These are phyloP conservation scores for Fusarium sterilihyphosum DNA, from an alignment of 2,329 filamentous ascomycete genomes.

Conservation along the genomic window DNA sequence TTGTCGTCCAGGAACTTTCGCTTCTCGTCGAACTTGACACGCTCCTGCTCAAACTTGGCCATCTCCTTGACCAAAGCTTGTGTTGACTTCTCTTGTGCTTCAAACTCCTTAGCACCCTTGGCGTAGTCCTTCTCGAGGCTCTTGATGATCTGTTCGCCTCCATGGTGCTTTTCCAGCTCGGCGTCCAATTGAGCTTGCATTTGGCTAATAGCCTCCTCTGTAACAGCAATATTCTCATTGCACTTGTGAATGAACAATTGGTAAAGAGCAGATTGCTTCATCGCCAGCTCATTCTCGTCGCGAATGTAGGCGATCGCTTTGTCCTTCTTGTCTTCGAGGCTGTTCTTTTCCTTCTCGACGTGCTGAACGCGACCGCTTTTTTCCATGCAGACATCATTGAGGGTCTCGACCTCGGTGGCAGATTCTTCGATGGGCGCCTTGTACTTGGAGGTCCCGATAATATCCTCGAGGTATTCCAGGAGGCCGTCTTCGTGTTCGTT, in stretches of 20 bases:
- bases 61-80: slow-evolving; percentile 86
- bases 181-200: slow-evolving; percentile 87
- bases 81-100: slow-evolving; percentile 81
- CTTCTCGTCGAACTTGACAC: slow-evolving; percentile 98
- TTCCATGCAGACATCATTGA: slow-evolving; percentile 95
- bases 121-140: slow-evolving; percentile 86
- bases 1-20: slow-evolving; percentile 92
- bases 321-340: slow-evolving; percentile 95
- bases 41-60: slow-evolving; percentile 93
- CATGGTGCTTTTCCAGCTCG: slow-evolving; percentile 91
- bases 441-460: slow-evolving; percentile 98
- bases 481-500: slow-evolving; percentile 97
- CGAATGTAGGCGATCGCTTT: slow-evolving; percentile 88
- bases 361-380: slow-evolving; percentile 96
- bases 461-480: slow-evolving; percentile 96
- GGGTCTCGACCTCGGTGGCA: slow-evolving; percentile 85
- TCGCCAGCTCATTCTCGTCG: slow-evolving; percentile 90
- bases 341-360: slow-evolving; percentile 95
- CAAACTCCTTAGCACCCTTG: slow-evolving; percentile 83
- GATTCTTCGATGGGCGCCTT: slow-evolving; percentile 97
- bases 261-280: slow-evolving; percentile 91
- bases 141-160: slow-evolving; percentile 90
- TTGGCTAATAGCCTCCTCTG: slow-evolving; percentile 88
- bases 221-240: slow-evolving; percentile 86
- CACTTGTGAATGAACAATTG: slow-evolving; percentile 92